A percentile compares a stretch with the other conserved stretches of the same genome.
These are phyloP conservation scores for Kwoniella heveanensis DNA, from an alignment of 768 basidiomycete species.

Conservation along the genomic window DNA sequence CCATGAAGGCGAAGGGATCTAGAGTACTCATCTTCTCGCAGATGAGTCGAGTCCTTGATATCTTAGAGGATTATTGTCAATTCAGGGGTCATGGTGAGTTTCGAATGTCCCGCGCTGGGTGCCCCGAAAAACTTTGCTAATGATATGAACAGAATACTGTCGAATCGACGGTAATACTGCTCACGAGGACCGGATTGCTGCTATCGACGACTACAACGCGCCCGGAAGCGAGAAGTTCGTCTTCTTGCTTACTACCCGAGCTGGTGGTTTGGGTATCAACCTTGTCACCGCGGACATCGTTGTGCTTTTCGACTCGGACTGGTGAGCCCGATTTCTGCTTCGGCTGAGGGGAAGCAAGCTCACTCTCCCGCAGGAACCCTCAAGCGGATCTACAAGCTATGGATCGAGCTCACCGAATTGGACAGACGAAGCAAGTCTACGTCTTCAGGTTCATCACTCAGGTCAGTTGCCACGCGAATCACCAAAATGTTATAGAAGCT, in stretches of 20 bases:
- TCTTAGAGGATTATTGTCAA: slow-evolving; percentile 93
- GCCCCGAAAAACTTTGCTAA: background rate
- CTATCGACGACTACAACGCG: slow-evolving; percentile 97
- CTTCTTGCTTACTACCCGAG: slow-evolving; percentile 92
- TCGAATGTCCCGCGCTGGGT: background rate
- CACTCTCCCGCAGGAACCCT: slow-evolving; percentile 70
- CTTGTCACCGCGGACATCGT: slow-evolving; percentile 92
- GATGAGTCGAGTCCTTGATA: slow-evolving; percentile 98
- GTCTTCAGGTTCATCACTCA: slow-evolving; percentile 97
- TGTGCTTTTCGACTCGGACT: slow-evolving; percentile 93
- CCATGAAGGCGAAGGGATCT: slow-evolving; percentile 90
- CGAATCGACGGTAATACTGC: slow-evolving; percentile 94
- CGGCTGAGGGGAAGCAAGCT: no score
- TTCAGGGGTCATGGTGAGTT: slow-evolving; percentile 82
- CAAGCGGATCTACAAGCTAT: slow-evolving; percentile 98
- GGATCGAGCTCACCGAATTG: slow-evolving; percentile 96
- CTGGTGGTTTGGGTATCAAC: slow-evolving; percentile 96
- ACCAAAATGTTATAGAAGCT: background rate
- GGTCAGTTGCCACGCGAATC: slow-evolving; percentile 31
- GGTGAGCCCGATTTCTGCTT: no score
- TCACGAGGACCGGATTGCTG: slow-evolving; percentile 91
- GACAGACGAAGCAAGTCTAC: slow-evolving; percentile 95
- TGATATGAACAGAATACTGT: slow-evolving; percentile 72
- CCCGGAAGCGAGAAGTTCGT: slow-evolving; percentile 93
- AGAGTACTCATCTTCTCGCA: slow-evolving; percentile 96